Evolutionary conservation across 257 asterid species (phyloP).

Genomic region (Striga asiatica): DNA sequence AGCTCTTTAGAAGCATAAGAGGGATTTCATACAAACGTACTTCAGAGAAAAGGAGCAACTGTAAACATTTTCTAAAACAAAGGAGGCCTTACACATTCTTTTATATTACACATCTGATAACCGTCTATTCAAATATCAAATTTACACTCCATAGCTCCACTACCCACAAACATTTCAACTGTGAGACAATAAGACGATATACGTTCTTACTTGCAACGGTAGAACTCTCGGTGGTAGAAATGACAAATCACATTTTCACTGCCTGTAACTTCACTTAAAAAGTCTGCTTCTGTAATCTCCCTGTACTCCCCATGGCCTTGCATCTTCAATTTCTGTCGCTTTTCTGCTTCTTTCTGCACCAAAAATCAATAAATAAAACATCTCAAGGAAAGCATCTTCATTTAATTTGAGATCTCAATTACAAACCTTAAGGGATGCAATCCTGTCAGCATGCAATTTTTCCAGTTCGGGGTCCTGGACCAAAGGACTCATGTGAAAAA

Average conservation of each 20-base stretch:
- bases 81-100: neutral
- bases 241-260: constrained; percentile 77
- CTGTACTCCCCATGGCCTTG: constrained; percentile 96
- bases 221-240: constrained; percentile 92
- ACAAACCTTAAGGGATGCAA: constrained; percentile 82
- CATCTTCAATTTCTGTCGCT: constrained; percentile 59
- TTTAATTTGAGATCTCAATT: constrained; percentile 10
- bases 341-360: constrained; percentile 89
- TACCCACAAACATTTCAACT: no score
- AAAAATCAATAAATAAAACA: neutral
- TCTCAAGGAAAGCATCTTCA: constrained; percentile 10
- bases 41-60: neutral
- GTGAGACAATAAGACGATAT: no score
- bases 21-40: neutral
- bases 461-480: constrained; percentile 94
- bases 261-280: constrained; percentile 88
- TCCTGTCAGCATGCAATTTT: constrained; percentile 93
- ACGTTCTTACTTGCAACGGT: constrained; percentile 88
- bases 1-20: neutral
- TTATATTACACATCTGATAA: neutral
- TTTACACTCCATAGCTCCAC: no score
- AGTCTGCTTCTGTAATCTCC: constrained; percentile 87
- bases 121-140: neutral
- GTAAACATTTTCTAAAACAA: neutral
- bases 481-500: constrained; percentile 10